Evolutionary conservation across 73 alveolate genomes (phyloP), one percentile per base, ranked within the genome.

Genomic region (Paramecium tetraurelia): DNA sequence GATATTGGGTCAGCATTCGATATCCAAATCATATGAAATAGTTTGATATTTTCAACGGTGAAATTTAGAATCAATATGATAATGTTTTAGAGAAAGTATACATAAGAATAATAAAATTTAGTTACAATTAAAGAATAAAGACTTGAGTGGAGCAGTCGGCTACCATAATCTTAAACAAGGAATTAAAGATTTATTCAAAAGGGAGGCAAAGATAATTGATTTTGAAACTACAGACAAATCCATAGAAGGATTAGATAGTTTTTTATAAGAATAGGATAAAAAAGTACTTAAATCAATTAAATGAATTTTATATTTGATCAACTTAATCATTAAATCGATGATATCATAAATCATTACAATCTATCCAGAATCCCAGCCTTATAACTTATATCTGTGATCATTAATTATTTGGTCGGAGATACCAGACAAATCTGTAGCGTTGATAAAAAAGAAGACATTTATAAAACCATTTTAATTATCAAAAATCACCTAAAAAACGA

Each of bases 401-500:
- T 63, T 31, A 63, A 63, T 63, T 63, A 63, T 63, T 31, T 63
- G 24, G 29, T 63, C 24, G 84, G 84, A 3, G 84, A 63, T 63
- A 63, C 84, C 4, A 20, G 84, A 63, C 12, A 31, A 63, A 63
- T 50, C 31, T 63, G 84, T 27, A 27, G 84, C 8, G 7, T 63
- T 12, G 84, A 63, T 7, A 63, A 63, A 33, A 63, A 63, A 22
- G 84, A 63, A 33, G 84, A 63, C 50, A 63, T 63, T 63, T 63
- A 63, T 18, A 63, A 63, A 63, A 31, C 46, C 11, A 63, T 63
- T 2, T 33, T 31, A 63, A 63, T 63, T 33, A 63, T 63, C 10
- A 63, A 63, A 63, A 63, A 63, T n/a, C 84, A 63, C 46, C 84
- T 63, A 12, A 63, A 63, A 63, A 63, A 63, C 31, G 84, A 63